Percentiles rank a stretch among this genome's conserved stretches.
phyloP scores from a whole-genome alignment of 2,329 filamentous ascomycete species.

The Dactylellina leptospora region DNA sequence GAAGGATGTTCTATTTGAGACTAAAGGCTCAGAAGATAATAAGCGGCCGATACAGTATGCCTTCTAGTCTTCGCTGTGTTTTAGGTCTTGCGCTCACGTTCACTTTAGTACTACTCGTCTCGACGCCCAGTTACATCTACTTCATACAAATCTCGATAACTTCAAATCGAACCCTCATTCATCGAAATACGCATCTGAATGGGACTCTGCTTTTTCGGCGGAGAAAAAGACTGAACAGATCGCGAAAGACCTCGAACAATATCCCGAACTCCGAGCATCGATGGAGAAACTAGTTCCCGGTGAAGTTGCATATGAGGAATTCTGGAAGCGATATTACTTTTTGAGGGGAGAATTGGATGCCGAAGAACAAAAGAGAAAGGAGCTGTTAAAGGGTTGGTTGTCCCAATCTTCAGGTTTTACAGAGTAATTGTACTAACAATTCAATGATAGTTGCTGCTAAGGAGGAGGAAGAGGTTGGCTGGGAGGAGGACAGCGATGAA shows the following conservation, averaged over 20 bases:
- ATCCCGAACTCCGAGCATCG: constrained; percentile 81
- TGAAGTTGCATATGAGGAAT: constrained; percentile 83
- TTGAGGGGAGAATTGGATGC: constrained; percentile 90
- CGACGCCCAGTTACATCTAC: constrained; percentile 93
- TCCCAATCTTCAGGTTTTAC: background rate
- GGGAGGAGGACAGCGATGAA: constrained; percentile 76
- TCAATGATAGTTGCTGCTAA: constrained; percentile 60
- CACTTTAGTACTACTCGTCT: constrained; percentile 75
- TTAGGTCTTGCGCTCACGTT: background rate
- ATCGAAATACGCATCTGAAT: constrained; percentile 74
- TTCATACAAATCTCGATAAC: constrained; percentile 83
- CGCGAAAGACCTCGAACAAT: constrained; percentile 80
- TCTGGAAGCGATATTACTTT: constrained; percentile 97
- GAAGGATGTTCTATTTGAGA: constrained; percentile 79
- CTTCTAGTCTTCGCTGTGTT: background rate
- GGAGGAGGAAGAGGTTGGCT: constrained; percentile 72
- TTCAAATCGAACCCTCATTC: constrained; percentile 83
- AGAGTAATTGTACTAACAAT: background rate
- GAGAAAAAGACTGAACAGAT: constrained; percentile 87
- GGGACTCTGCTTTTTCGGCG: constrained; percentile 78
- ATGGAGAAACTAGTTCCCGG: constrained; percentile 98
- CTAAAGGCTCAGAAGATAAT: constrained; percentile 82
- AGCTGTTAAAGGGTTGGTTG: constrained; percentile 84
- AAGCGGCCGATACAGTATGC: constrained; percentile 84
- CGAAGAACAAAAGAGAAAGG: constrained; percentile 85